Conservation (phyloP, 106 monocot species). For the Phalaenopsis aphrodite region DNA sequence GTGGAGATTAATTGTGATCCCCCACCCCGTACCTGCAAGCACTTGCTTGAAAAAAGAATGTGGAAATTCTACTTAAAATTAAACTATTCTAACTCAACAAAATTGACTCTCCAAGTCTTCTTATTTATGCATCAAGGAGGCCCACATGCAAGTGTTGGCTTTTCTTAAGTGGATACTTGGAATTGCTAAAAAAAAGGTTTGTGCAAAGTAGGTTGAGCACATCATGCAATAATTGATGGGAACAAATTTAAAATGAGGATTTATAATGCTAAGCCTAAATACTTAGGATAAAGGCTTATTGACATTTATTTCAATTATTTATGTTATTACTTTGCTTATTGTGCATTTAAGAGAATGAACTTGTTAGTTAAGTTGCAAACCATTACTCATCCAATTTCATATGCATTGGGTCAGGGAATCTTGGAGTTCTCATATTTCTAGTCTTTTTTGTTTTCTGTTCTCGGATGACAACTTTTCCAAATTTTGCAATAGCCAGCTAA, state of each 20-base stretch:
- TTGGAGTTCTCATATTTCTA: neutral
- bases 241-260: neutral
- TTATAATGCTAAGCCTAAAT: neutral
- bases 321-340: neutral
- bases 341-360: neutral
- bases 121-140: too few species aligned
- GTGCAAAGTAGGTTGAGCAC: neutral
- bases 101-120: too few species aligned
- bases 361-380: neutral
- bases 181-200: neutral
- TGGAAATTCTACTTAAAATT: too few species aligned
- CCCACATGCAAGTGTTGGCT: too few species aligned
- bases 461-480: neutral
- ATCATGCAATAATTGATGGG: neutral
- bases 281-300: neutral
- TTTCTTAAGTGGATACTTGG: too few species aligned
- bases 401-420: too few species aligned
- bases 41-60: too few species aligned
- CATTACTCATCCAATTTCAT: neutral
- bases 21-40: too few species aligned
- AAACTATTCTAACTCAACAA: too few species aligned
- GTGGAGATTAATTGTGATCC: too few species aligned
- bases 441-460: neutral
- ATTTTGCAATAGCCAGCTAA: too few species aligned
- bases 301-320: neutral